phyloP scores from a whole-genome alignment of 805 yeast species.

The Candida ficus region DNA sequence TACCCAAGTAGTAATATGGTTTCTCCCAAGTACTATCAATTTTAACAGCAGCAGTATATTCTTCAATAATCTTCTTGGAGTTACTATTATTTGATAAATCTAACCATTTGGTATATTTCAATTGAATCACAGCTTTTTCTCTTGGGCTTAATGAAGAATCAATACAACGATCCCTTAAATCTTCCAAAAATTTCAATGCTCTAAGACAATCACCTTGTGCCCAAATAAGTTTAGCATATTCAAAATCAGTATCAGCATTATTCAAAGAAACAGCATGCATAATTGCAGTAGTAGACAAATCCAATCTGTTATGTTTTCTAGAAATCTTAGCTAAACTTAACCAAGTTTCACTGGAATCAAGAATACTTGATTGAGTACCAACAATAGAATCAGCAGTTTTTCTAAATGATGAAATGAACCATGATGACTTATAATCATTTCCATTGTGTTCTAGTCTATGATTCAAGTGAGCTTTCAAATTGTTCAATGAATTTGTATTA shows the following conservation, averaged over 20 bases:
- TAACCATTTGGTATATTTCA: conserved; percentile 84
- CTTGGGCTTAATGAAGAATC: conserved; percentile 15
- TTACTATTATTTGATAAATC: conserved; percentile 82
- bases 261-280: conserved; percentile 43
- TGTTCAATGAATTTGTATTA: neutral
- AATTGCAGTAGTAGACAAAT: conserved; percentile 64
- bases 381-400: conserved; percentile 38
- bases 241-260: conserved; percentile 51
- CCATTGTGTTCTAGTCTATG: conserved; percentile 31
- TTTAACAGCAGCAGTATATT: conserved; percentile 56
- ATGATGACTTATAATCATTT: conserved; percentile 52
- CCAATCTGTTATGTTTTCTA: conserved; percentile 61
- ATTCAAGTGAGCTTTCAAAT: conserved; percentile 15
- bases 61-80: conserved; percentile 63
- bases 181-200: conserved; percentile 64
- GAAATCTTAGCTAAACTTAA: conserved; percentile 59
- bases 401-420: conserved; percentile 56
- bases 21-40: conserved; percentile 63
- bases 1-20: conserved; percentile 75
- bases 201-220: conserved; percentile 81
- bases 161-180: conserved; percentile 25
- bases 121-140: conserved; percentile 41
- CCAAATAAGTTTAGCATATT: conserved; percentile 83
- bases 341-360: conserved; percentile 45
- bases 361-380: conserved; percentile 16